Base-by-base conservation (phyloP, 2,329 filamentous ascomycete species). In the Pestalotiopsis sp. region DNA sequence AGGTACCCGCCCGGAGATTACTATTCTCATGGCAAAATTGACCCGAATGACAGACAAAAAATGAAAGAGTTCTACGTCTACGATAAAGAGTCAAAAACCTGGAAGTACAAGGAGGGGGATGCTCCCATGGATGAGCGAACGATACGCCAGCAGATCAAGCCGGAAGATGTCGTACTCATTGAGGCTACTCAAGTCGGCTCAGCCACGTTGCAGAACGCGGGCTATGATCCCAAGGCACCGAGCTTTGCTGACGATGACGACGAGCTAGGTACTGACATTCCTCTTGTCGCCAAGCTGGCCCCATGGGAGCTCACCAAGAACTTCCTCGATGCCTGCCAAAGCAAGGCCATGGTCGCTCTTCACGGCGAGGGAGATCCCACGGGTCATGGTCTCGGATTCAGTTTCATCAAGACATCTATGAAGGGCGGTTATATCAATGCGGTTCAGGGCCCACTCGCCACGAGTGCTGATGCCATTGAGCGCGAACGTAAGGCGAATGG, bases 281-380 rank as follows among this genome's bases (percentile, higher is more conserved):
- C 91, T 66, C 87, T 97, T 12, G 94, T 97, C 65, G 90, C 95
- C 79, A 93, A 95, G 77, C 90, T 99, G 82, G 94, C 95, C 0
- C 96, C 96, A 0, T 99, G 96, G 96, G 94, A 95, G 75, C 95
- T 94, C 0, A 97, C 94, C 66, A 97, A 97, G 82, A 97, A 97
- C 70, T 99, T 99, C 81, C 88, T 98, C 69, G 93, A 98, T 72
- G 96, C 96, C 1, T 95, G 93, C 64, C 91, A 94, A 70, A 94
- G 94, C 69, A 99, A 99, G 79, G 96, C 96, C 3, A 99, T 99
- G 96, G 87, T 99, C 60, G 92, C 95, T 74, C 87, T 99, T 13
- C 95, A 98, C 74, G 96, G 96, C 23, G 93, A 97, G 72, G 96
- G 96, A 68, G 96, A 99, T 77, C 96, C 96, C 3, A 97, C 95